phyloP scores from a whole-genome alignment of 495 filamentous ascomycete genomes.

The Xylaria scruposa region DNA sequence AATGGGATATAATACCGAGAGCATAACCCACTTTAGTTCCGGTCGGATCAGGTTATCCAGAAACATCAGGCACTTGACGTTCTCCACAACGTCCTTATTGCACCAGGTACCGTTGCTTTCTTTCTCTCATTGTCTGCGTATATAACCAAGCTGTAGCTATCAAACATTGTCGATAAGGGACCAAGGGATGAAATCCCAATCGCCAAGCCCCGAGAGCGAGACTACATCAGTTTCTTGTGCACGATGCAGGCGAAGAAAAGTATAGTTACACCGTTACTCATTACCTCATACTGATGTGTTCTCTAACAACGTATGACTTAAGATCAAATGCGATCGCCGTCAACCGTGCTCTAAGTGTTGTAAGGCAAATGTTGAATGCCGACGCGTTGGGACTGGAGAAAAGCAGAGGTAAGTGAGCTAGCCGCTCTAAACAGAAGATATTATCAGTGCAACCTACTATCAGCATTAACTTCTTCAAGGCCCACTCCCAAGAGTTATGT shows the following conservation, averaged over 20 bases:
- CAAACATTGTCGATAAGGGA: slow-evolving; percentile 5
- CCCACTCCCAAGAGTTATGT: slow-evolving; percentile 39
- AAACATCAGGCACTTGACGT: not conserved
- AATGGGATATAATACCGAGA: slow-evolving; percentile 7
- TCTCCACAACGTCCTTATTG: slow-evolving; percentile 12
- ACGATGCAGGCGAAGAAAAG: slow-evolving; percentile 31
- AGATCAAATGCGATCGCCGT: slow-evolving; percentile 43
- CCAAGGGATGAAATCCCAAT: not conserved
- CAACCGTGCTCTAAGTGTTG: slow-evolving; percentile 37
- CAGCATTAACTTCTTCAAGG: slow-evolving; percentile 26
- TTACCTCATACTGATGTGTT: not conserved
- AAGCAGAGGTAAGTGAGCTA: slow-evolving; percentile 35
- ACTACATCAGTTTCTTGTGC: slow-evolving; percentile 24
- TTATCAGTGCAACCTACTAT: not conserved
- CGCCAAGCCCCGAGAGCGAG: slow-evolving; percentile 8
- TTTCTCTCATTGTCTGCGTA: not conserved
- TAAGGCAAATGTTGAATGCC: slow-evolving; percentile 39
- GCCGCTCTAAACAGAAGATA: not conserved
- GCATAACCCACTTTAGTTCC: not conserved
- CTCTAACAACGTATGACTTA: not conserved
- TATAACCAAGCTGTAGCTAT: not conserved
- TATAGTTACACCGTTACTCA: slow-evolving; percentile 32
- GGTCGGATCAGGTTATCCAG: not conserved
- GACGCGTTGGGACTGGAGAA: slow-evolving; percentile 35
- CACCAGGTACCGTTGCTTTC: not conserved